Conservation (phyloP, 139 green algal genomes). For the Volvox africanus region DNA sequence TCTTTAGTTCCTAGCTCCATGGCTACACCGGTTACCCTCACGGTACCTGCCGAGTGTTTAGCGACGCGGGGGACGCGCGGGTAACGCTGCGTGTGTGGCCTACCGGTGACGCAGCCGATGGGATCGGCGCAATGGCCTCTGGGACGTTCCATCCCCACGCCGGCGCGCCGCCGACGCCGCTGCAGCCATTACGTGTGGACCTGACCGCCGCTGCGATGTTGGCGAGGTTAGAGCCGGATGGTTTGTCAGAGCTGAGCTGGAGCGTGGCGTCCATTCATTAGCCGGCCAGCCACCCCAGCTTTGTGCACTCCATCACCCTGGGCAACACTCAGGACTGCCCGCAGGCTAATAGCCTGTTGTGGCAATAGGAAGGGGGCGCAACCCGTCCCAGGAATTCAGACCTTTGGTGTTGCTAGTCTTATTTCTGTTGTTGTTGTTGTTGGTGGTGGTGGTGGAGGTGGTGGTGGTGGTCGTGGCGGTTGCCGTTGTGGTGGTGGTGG, state of each 20-base stretch:
- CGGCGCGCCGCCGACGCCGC: slow-evolving; percentile 51
- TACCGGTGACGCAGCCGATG: slow-evolving; percentile 28
- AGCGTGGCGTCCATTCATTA: slow-evolving; percentile 44
- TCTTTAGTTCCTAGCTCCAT: slow-evolving; percentile 20
- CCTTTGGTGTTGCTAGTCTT: too few species aligned
- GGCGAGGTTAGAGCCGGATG: slow-evolving; percentile 55
- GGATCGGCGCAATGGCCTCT: slow-evolving; percentile 45
- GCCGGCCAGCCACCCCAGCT: slow-evolving; percentile 43
- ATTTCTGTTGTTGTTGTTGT: too few species aligned
- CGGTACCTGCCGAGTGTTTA: slow-evolving; percentile 51
- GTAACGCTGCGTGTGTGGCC: slow-evolving; percentile 49
- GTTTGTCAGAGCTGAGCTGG: slow-evolving; percentile 45
- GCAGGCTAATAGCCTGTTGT: slow-evolving; percentile 41
- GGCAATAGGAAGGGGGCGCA: not conserved
- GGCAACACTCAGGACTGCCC: slow-evolving; percentile 53
- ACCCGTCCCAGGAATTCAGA: too few species aligned
- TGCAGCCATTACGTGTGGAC: slow-evolving; percentile 61
- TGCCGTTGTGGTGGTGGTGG: too few species aligned
- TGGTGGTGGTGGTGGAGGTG: too few species aligned
- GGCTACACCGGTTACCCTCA: slow-evolving; percentile 49
- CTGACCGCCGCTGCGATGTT: slow-evolving; percentile 28
- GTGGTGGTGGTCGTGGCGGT: too few species aligned
- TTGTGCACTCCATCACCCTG: slow-evolving; percentile 47
- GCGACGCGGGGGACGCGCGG: not conserved
- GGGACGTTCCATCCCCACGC: slow-evolving; percentile 65